Base-by-base conservation (phyloP, 2,329 filamentous ascomycete genomes). In the Sclerotinia nivalis region DNA sequence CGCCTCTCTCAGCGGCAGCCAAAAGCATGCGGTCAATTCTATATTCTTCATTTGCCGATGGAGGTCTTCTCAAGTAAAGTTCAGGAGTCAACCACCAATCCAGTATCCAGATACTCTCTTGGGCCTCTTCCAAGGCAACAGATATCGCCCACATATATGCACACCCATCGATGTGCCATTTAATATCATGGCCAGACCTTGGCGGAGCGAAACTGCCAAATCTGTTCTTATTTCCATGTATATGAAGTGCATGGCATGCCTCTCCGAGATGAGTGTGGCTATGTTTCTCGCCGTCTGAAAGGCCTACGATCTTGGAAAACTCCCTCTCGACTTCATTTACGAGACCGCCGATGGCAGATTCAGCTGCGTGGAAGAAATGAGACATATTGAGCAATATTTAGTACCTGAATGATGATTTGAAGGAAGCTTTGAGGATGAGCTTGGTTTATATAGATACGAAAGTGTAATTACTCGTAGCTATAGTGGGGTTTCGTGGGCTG, bases 41-140 rank as follows among this genome's bases (percentile, higher is more conserved):
- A 78, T 96, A 97, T 75, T 91, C 84, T 79, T 96, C 90, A 80
- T 96, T 93, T 78, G 87, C 86, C 28, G 91, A 88, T 12, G 93
- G 93, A 2, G 94, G 93, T 34, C 93, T 87, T 74, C 93, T 88
- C 47, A 97, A 85, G 78, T 96, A 97, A 40, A 97, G 83, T 81
- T 97, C 76, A 0, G 94, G 93, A 69, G 90, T 93, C 73, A 97
- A 80, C 93, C 93, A 97, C 93, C 91, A 96, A 78, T 95, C 92
- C 56, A 97, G 82, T 73, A 97, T 96, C 86, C 64, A 77, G 75
- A 97, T 91, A 55, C 87, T 91, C 75, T 95, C 88, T 73, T 83
- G 85, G 3, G 93, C 93, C 76, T 87, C 89, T 81, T 96, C 91
- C 65, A 97, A 81, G 2, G 93, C 93, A 72, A 90, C 83, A 40